Evolutionary conservation across 257 asterid species (phyloP), one percentile per base, ranked within the genome.

Genomic region (Solanum arcanum): DNA sequence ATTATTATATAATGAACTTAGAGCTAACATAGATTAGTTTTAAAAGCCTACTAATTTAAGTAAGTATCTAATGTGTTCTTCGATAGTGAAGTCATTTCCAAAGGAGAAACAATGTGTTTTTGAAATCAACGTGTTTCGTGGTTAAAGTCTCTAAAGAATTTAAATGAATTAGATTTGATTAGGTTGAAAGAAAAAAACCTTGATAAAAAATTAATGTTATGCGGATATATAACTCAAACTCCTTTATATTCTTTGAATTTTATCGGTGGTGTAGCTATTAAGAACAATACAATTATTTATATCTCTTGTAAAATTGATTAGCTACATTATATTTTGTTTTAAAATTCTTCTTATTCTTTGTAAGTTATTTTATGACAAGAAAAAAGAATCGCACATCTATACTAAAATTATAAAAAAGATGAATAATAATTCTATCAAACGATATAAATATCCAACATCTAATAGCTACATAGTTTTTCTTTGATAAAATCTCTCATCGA

Each of bases 151-250:
- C 0, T 21, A 2, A 20, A 20, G 27, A 59, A 5, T 59, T 59
- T 9, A 59, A 21, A 59, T 59, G 12, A 0, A 25, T 59, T 59
- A 59, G 2, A 59, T 7, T 62, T n/a, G 16, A 62, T 1, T 62
- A 62, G 31, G 31, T 62, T n/a, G n/a, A 62, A 10, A 62, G 9
- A 20, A 2, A 5, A 0, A 23, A 62, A 23, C 1, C 31, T 62
- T n/a, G 31, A 4, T 3, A 10, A 11, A n/a, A 62, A n/a, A 39
- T 5, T 1, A 47, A 4, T 0, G 5, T 23, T 62, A 0, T 23
- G 4, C 15, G 0, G 6, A 62, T n/a, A n/a, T 62, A 62, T 62
- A n/a, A 23, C 70, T 62, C 6, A 62, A 9, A n/a, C 14, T 62
- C 31, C 8, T 11, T 10, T 62, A 23, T 31, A n/a, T n/a, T 9